phyloP scores from a whole-genome alignment of 2,329 filamentous ascomycete species.

The Ceratocystis huliohia region DNA sequence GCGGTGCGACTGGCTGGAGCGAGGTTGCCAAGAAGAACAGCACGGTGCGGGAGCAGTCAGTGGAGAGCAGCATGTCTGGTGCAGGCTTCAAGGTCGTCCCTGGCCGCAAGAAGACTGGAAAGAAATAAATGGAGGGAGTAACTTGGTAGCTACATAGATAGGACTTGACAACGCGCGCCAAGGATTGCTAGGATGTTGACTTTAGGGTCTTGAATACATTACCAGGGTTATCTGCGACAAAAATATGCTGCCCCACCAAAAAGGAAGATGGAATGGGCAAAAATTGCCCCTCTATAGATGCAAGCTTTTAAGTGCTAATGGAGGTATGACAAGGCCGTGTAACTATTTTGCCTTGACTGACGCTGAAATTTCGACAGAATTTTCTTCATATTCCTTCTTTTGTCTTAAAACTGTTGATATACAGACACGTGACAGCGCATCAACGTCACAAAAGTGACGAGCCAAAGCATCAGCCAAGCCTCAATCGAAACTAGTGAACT shows the following conservation, averaged over 20 bases:
- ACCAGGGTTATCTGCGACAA: neutral
- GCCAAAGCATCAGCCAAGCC: neutral
- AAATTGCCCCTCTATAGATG: neutral
- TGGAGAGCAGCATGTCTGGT: constrained; percentile 31
- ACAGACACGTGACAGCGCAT: neutral
- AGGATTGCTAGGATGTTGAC: neutral
- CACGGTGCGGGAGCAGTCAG: constrained; percentile 26
- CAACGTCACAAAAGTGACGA: neutral
- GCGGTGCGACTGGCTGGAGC: constrained; percentile 61
- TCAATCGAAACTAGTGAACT: neutral
- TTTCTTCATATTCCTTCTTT: neutral
- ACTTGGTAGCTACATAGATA: neutral
- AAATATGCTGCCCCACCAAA: neutral
- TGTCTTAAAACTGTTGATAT: neutral
- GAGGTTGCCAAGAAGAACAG: constrained; percentile 92
- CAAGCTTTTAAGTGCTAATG: neutral
- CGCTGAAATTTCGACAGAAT: neutral
- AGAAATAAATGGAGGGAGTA: constrained; percentile 40
- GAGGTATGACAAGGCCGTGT: constrained; percentile 1
- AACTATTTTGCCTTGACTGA: neutral
- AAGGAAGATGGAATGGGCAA: constrained; percentile 1
- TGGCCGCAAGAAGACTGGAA: constrained; percentile 78
- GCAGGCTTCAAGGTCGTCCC: constrained; percentile 82
- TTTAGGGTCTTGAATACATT: neutral
- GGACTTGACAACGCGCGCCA: neutral